Evolutionary conservation across 768 basidiomycete species (phyloP), one percentile per base, ranked within the genome.

Genomic region (Macrocybe gigantea): DNA sequence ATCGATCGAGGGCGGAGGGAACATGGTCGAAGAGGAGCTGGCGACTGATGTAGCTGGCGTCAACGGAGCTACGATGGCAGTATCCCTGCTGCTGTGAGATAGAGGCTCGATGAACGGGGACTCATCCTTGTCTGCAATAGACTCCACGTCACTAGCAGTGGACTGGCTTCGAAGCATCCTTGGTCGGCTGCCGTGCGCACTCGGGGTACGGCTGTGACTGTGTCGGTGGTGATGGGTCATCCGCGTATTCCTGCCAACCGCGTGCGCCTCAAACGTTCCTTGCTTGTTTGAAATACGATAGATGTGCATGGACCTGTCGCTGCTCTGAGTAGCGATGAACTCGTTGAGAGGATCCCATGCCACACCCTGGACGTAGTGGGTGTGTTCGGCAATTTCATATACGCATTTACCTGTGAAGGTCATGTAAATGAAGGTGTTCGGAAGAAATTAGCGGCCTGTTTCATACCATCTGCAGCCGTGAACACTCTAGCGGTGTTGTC

Each of bases 271-370:
- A 56, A 95, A 84, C 6, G 72, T 66, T n/a, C 90, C 88, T 39
- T 85, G 79, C 51, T 87, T 86, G 48, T 80, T 80, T 6, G 81
- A 79, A 54, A 97, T 82, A 52, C 79, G 79, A 67, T 97, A 92
- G 55, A 99, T 83, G 62, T 97, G 93, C 81, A 98, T 95, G 14
- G 93, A 88, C 40, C 95, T 79, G 66, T 99, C 96, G 59, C 87
- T 91, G 64, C 90, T 93, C 61, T 99, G 96, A 0, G 96, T 98
- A 3, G 96, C 94, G 51, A 99, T 90, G 61, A 88, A 98, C 64
- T 96, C 92, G 63, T 95, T 93, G 57, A 96, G 68, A 1, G 96
- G 96, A 55, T 99, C 96, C 96, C 96, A 99, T 0, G 95, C 91
- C 30, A 98, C 96, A 7, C 96, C 96, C 70, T 99, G 96, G 0